Base-by-base conservation (phyloP, 2,329 filamentous ascomycete genomes). In the Apiospora hydei region DNA sequence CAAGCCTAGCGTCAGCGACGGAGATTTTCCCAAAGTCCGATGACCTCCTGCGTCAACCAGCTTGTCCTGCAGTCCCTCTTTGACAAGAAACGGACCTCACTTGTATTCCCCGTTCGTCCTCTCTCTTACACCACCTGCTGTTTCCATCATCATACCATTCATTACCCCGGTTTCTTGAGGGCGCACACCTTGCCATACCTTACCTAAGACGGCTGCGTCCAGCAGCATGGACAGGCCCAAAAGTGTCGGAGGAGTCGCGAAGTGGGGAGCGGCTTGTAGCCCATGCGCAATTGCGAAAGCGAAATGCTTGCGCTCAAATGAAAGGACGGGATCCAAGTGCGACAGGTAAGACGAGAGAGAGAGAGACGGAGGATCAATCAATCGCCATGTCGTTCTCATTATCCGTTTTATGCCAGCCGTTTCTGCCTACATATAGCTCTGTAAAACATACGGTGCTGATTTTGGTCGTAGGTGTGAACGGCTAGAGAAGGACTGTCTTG, bases 221-320 rank as follows among this genome's bases (percentile, higher is more conserved):
- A n/a, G n/a, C 51, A 72, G 68, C 18, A 78, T 77, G 76, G 78
- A 79, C 64, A 75, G 68, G 71, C 73, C 76, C 13, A 79, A 77
- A 72, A 73, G 70, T 38, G 77, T n/a, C 72, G 34, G 61, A n/a
- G n/a, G n/a, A n/a, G n/a, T n/a, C n/a, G n/a, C 53, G 10, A 81
- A 80, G 85, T 88, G 86, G 86, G 86, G 86, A 21, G 85, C 85
- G 4, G 86, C 86, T 1, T 88, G 86, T 69, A 80, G 84, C 6
- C 80, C 84, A 1, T 88, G 86, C 74, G 85, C 86, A 84, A 69
- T 34, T 21, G 85, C 86, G 44, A 88, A 88, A 74, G 85, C 86
- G 10, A 87, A 87, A 73, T 88, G 86, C 73, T 82, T 87, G 64
- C 83, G 85, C 11, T 82, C 84, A 8, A 83, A 82, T 71, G 75